Conservation (phyloP, 2,329 filamentous ascomycete genomes). For the Monilinia fructicola region DNA sequence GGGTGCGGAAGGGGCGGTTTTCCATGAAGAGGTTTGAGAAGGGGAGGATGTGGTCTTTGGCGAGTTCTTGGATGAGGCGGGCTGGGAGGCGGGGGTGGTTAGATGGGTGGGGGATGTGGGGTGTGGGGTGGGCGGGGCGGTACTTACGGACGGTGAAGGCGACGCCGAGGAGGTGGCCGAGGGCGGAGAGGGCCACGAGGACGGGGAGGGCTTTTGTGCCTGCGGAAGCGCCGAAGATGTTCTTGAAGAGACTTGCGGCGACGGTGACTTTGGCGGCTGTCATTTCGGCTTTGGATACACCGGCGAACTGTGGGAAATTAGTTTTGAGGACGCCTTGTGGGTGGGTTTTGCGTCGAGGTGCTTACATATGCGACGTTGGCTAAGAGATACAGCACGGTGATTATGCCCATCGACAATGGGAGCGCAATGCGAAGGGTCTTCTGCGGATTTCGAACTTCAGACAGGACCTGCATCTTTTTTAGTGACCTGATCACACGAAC, state of each 20-base stretch:
- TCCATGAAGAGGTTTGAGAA: not conserved
- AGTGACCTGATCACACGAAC: not conserved
- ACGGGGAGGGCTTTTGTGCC: not conserved
- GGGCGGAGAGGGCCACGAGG: not conserved
- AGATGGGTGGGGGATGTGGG: not conserved
- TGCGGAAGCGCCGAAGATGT: not conserved
- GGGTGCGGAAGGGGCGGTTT: not conserved
- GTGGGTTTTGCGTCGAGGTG: not conserved
- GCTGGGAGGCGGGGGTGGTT: not conserved
- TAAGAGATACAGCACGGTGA: not conserved
- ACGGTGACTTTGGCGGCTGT: not conserved
- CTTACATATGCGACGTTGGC: not conserved
- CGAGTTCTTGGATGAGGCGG: not conserved
- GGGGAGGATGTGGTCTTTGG: not conserved
- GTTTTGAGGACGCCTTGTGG: not conserved
- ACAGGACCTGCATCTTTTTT: not conserved
- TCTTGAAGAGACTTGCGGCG: not conserved
- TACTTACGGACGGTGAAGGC: not conserved
- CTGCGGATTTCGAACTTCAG: not conserved
- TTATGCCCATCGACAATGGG: not conserved
- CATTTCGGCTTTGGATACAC: not conserved
- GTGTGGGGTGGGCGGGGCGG: not conserved
- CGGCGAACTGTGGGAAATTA: not conserved
- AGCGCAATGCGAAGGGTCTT: not conserved
- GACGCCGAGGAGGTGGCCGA: not conserved